Evolutionary conservation across 1,284 basidiomycete species (phyloP), one percentile per base, ranked within the genome.

Genomic region (Stereum hirsutum): DNA sequence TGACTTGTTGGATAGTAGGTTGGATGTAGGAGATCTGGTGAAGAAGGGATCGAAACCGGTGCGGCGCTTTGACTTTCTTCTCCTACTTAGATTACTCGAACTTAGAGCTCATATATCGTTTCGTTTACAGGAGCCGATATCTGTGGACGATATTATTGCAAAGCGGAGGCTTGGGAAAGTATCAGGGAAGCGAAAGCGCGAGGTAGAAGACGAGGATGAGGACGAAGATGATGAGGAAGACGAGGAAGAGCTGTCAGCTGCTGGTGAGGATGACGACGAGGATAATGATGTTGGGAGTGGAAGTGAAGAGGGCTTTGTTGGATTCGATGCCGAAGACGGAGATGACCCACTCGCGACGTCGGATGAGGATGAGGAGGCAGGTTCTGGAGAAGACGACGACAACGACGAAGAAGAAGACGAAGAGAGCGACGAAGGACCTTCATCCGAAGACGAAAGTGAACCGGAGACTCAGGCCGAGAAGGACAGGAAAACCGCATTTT

Each of bases 61-160:
- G 57, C 52, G 81, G n/a, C 19, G n/a, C n/a, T n/a, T 15, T 25
- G 59, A 50, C 21, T 39, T 40, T 28, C 24, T 19, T 45, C 38
- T 39, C 34, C 33, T 41, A 24, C 46, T 20, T 36, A 39, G 44
- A 44, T 39, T 42, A 47, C 24, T 19, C 51, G 49, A 41, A 41
- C 42, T 26, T 41, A 47, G 34, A 25, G 30, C 15, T n/a, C n/a
- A n/a, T n/a, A n/a, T n/a, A n/a, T n/a, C n/a, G n/a, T n/a, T n/a
- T n/a, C n/a, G n/a, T n/a, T n/a, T n/a, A 32, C 46, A 89, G 84
- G 70, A 77, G 56, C 81, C 85, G 12, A 77, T 96, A 39, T 90
- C 86, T 35, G 83, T 97, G 8, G 89, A 96, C 63, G 90, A 96
- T 57, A 96, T 95, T 51, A 92, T 94, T 54, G 81, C 80, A 37